phyloP scores from a whole-genome alignment of 768 basidiomycete genomes.

The Rhizopogon roseolus region DNA sequence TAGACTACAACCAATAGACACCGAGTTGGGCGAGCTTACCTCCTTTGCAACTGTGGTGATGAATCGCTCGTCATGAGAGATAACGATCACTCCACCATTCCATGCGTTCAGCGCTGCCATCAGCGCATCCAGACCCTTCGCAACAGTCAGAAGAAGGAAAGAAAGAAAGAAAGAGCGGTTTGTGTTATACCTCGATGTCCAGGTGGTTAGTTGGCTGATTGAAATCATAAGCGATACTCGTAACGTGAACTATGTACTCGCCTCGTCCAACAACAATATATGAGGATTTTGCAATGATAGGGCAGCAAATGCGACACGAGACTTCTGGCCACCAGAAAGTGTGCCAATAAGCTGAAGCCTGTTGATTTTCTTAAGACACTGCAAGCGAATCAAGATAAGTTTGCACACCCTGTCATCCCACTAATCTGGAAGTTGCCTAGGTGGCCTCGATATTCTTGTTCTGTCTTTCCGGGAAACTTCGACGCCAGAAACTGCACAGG shows the following conservation, averaged over 20 bases:
- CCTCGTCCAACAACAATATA: slow-evolving; percentile 91
- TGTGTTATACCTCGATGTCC: slow-evolving; percentile 72
- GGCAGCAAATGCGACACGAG: slow-evolving; percentile 88
- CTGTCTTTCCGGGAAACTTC: slow-evolving; percentile 89
- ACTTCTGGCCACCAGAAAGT: slow-evolving; percentile 93
- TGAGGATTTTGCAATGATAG: slow-evolving; percentile 87
- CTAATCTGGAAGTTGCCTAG: slow-evolving; percentile 97
- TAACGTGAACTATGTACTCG: slow-evolving; percentile 26
- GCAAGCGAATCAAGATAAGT: background rate
- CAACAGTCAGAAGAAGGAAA: background rate
- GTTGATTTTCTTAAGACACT: background rate
- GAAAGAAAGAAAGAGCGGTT: slow-evolving; percentile 7
- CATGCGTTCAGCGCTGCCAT: slow-evolving; percentile 76
- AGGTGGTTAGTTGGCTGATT: slow-evolving; percentile 87
- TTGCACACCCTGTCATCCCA: slow-evolving; percentile 79
- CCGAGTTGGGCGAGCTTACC: slow-evolving; percentile 32
- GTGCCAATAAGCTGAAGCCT: slow-evolving; percentile 89
- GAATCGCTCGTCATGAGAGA: slow-evolving; percentile 94
- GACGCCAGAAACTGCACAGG: slow-evolving; percentile 92
- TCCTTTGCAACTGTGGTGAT: slow-evolving; percentile 87
- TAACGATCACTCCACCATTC: slow-evolving; percentile 91
- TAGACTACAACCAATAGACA: slow-evolving; percentile 6
- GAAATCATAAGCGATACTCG: slow-evolving; percentile 4
- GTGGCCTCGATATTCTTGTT: slow-evolving; percentile 95
- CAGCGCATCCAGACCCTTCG: slow-evolving; percentile 87